These are phyloP conservation scores for Vigna mungo DNA, from an alignment of 306 rosid genomes.

Conservation along the genomic window DNA sequence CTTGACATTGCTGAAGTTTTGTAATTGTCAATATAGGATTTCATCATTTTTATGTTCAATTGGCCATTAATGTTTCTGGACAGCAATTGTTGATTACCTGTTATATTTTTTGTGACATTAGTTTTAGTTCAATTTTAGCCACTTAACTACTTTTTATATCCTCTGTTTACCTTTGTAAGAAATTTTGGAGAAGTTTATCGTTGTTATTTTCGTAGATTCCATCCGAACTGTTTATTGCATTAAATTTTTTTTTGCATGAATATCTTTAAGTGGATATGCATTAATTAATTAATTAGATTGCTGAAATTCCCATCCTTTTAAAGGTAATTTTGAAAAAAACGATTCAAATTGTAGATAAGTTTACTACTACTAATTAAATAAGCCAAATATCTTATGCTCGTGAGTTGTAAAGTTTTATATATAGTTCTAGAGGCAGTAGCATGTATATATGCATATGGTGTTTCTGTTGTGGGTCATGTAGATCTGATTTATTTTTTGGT, in stretches of 20 bases:
- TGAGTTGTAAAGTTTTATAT: neutral
- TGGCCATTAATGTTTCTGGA: neutral
- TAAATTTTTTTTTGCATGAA: neutral
- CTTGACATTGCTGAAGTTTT: neutral
- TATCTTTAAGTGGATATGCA: neutral
- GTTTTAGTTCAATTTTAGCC: neutral
- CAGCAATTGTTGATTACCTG: slow-evolving; percentile 3
- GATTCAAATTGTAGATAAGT: neutral
- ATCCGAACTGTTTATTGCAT: neutral
- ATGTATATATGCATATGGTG: neutral
- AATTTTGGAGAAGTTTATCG: neutral
- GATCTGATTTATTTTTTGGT: slow-evolving; percentile 8
- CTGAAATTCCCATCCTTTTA: neutral
- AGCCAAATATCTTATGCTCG: neutral
- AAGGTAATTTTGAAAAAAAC: neutral
- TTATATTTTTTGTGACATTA: neutral
- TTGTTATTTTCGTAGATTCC: neutral
- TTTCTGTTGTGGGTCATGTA: slow-evolving; percentile 5
- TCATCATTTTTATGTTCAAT: neutral
- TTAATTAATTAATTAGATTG: neutral
- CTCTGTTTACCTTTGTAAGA: neutral
- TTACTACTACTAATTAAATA: neutral
- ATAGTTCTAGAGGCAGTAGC: neutral
- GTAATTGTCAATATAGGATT: neutral
- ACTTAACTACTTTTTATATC: neutral